These are phyloP conservation scores for Scheffersomyces illinoinensis DNA, from an alignment of 1,139 yeast species.

Conservation along the genomic window DNA sequence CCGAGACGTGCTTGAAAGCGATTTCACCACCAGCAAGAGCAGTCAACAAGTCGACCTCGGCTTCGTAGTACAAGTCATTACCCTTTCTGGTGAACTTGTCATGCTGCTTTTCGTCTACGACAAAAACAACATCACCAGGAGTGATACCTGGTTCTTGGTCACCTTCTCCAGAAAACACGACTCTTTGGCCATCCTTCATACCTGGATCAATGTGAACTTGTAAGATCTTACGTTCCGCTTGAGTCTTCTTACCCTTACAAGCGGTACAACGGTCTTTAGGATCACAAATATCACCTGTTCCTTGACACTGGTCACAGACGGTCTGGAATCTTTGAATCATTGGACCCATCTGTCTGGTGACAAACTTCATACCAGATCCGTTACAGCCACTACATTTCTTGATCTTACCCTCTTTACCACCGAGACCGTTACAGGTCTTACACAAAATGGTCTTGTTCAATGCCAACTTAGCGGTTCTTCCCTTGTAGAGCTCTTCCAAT, in stretches of 20 bases:
- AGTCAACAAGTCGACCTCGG: conserved; percentile 86
- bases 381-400: conserved; percentile 82
- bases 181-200: conserved; percentile 92
- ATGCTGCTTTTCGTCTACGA: conserved; percentile 87
- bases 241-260: conserved; percentile 89
- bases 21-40: conserved; percentile 96
- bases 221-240: conserved; percentile 84
- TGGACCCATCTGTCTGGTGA: conserved; percentile 99
- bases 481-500: conserved; percentile 91
- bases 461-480: conserved; percentile 92
- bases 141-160: conserved; percentile 95
- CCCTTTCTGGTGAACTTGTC: conserved; percentile 82
- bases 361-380: conserved; percentile 90
- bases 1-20: conserved; percentile 81
- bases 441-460: conserved; percentile 90
- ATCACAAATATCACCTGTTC: conserved; percentile 87
- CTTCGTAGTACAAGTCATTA: conserved; percentile 81
- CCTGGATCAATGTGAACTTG: conserved; percentile 97
- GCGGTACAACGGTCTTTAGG: conserved; percentile 85
- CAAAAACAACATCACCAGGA: conserved; percentile 95
- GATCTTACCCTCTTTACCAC: conserved; percentile 92
- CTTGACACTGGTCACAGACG: conserved; percentile 88
- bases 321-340: conserved; percentile 98
- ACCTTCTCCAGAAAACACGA: conserved; percentile 93
- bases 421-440: conserved; percentile 87